Percentiles rank a stretch among this genome's conserved stretches.
phyloP scores from a whole-genome alignment of 1,284 basidiomycete species.

The Cutaneotrichosporon sp. region DNA sequence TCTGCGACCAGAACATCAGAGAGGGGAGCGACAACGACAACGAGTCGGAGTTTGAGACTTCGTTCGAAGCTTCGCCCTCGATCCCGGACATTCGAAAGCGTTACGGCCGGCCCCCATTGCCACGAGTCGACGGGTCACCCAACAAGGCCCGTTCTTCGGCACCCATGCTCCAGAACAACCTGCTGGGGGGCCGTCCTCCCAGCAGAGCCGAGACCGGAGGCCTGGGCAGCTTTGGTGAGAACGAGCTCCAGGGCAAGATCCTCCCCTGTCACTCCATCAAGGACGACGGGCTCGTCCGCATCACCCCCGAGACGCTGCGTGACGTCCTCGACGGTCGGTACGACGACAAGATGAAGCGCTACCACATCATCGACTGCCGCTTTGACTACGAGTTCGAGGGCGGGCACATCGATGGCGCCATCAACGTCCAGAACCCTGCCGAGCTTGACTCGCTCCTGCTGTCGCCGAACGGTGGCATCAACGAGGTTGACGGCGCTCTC shows the following conservation, averaged over 20 bases:
- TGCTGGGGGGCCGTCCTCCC: slow-evolving; percentile 2
- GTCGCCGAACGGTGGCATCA: slow-evolving; percentile 56
- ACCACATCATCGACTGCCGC: slow-evolving; percentile 89
- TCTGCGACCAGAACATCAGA: slow-evolving; percentile 39
- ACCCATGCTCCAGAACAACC: not conserved
- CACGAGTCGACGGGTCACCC: slow-evolving; percentile 11
- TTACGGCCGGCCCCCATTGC: slow-evolving; percentile 22
- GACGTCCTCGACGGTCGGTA: slow-evolving; percentile 73
- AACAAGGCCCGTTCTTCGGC: slow-evolving; percentile 5
- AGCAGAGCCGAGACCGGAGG: slow-evolving; percentile 48
- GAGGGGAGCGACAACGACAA: slow-evolving; percentile 43
- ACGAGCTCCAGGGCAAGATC: slow-evolving; percentile 88
- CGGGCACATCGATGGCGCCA: slow-evolving; percentile 87
- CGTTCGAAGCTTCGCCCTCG: slow-evolving; percentile 34
- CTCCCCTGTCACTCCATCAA: slow-evolving; percentile 90
- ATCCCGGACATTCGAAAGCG: slow-evolving; percentile 38
- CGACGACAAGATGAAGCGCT: slow-evolving; percentile 65
- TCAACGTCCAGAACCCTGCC: slow-evolving; percentile 85
- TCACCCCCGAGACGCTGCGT: slow-evolving; percentile 77
- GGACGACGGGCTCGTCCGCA: slow-evolving; percentile 93
- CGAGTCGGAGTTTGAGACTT: slow-evolving; percentile 44
- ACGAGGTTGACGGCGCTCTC: slow-evolving; percentile 54
- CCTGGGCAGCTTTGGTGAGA: slow-evolving; percentile 82
- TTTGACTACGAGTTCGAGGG: slow-evolving; percentile 97
- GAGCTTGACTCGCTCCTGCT: slow-evolving; percentile 81